phyloP scores from a whole-genome alignment of 345 rosid genomes.

The Noccaea bulbosa region DNA sequence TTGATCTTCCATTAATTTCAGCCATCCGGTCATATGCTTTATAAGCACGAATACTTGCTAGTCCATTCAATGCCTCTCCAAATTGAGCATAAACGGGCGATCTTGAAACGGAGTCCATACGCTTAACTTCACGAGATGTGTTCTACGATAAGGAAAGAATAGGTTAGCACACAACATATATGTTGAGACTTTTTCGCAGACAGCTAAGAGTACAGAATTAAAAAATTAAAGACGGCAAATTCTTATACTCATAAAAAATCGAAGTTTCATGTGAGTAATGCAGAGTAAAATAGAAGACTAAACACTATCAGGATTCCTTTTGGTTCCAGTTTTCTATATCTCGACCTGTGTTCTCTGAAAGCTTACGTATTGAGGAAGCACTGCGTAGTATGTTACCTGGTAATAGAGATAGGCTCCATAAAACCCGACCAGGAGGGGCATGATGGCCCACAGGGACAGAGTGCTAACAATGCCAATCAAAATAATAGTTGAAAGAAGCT shows the following conservation, averaged over 20 bases:
- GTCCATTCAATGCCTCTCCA: conserved; percentile 96
- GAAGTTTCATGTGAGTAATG: too few species aligned
- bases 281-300: too few species aligned
- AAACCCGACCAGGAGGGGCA: conserved; percentile 94
- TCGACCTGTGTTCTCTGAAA: too few species aligned
- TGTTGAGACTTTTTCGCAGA: not conserved
- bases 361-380: too few species aligned
- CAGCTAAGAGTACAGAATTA: too few species aligned
- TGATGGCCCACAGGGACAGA: conserved; percentile 94
- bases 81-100: conserved; percentile 99
- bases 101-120: conserved; percentile 87
- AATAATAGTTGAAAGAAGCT: conserved; percentile 90
- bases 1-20: conserved; percentile 81
- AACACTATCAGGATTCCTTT: too few species aligned
- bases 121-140: conserved; percentile 98
- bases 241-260: too few species aligned
- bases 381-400: conserved; percentile 61
- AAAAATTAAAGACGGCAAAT: too few species aligned
- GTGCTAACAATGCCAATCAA: conserved; percentile 98
- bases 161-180: conserved; percentile 16
- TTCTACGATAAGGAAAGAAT: conserved; percentile 53
- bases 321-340: too few species aligned
- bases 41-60: conserved; percentile 91
- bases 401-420: conserved; percentile 90
- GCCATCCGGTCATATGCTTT: conserved; percentile 98